Base-by-base conservation (phyloP, 768 basidiomycete genomes). In the Tremella yokohamensis region DNA sequence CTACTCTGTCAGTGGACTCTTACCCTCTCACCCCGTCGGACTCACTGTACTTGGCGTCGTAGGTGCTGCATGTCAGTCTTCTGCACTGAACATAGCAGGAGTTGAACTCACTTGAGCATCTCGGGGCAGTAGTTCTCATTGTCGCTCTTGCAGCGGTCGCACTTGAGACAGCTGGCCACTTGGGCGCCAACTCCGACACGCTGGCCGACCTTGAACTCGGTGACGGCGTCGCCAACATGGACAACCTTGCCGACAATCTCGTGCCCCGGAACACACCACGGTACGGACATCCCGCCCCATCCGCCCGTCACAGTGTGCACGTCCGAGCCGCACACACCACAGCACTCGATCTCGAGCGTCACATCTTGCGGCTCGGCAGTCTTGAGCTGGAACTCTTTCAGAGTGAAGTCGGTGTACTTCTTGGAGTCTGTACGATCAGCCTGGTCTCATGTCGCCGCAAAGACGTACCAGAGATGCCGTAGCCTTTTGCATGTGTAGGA, bases 221-320 rank as follows among this genome's bases (percentile, higher is more conserved):
- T 79, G 44, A 85, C 84, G 42, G 83, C 79, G 7, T 80, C 70
- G 1, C 85, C 84, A 57, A 87, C 82, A 11, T 79, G 76, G 20
- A 79, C 79, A 38, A 81, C 83, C 8, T 73, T 73, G 4, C 84
- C 84, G 49, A 83, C 79, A 54, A 85, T 83, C 71, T 84, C 83
- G 64, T 85, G 83, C 15, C 82, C 81, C 24, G 62, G 61, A 8
- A 55, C 49, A 15, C 57, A 42, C 54, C 56, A 70, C 20, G 62
- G 61, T 12, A 55, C 50, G 37, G 37, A 44, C 6, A 72, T 20
- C 0, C 52, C 58, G 0, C 73, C 79, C 80, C 80, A 83, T n/a
- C 79, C 80, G 22, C 77, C 76, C 12, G 78, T 78, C 48, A 79
- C 66, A 19, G 80, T 81, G 65, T 82, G 81, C 0, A 80, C 80